Evolutionary conservation across 2,329 filamentous ascomycete species (phyloP).

Genomic region (Exophiala sp.): DNA sequence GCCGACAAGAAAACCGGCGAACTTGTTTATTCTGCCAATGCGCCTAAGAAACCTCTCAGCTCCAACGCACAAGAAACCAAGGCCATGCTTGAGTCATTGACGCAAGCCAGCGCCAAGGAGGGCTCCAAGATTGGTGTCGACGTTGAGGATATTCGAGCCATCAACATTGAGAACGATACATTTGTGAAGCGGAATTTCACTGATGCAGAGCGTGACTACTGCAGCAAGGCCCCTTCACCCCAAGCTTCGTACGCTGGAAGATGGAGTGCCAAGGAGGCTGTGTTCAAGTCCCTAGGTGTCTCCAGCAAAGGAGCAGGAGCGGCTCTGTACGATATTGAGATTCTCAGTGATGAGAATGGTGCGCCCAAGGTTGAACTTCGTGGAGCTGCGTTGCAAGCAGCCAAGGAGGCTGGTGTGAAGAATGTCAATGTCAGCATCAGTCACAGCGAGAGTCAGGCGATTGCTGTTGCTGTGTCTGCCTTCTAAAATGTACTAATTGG

Average conservation of each 20-base stretch:
- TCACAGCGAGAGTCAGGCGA: conserved; percentile 89
- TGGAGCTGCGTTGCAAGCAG: conserved; percentile 76
- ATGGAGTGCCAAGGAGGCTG: conserved; percentile 97
- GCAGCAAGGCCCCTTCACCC: conserved; percentile 70
- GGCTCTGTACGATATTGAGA: conserved; percentile 90
- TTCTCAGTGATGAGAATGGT: conserved; percentile 73
- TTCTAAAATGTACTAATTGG: conserved; percentile 50
- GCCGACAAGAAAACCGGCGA: conserved; percentile 82
- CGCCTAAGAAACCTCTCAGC: conserved; percentile 62
- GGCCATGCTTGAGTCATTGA: conserved; percentile 73
- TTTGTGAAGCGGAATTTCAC: conserved; percentile 97
- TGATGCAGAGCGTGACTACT: conserved; percentile 76
- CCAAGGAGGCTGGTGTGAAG: conserved; percentile 83
- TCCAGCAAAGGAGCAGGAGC: conserved; percentile 83
- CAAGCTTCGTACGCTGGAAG: conserved; percentile 90
- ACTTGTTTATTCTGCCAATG: conserved; percentile 68
- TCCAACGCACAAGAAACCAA: conserved; percentile 61
- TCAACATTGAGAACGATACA: conserved; percentile 91
- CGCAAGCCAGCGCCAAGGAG: conserved; percentile 57
- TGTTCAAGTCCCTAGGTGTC: conserved; percentile 95
- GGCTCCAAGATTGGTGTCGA: conserved; percentile 88
- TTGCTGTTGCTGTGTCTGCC: conserved; percentile 84
- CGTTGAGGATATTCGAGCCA: conserved; percentile 79
- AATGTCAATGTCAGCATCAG: conserved; percentile 90
- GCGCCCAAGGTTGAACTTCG: conserved; percentile 85